Percentiles rank a stretch among this genome's conserved stretches.
These are phyloP conservation scores for Chlamydomonas sp. DNA, from an alignment of 139 green algal genomes.

Conservation along the genomic window DNA sequence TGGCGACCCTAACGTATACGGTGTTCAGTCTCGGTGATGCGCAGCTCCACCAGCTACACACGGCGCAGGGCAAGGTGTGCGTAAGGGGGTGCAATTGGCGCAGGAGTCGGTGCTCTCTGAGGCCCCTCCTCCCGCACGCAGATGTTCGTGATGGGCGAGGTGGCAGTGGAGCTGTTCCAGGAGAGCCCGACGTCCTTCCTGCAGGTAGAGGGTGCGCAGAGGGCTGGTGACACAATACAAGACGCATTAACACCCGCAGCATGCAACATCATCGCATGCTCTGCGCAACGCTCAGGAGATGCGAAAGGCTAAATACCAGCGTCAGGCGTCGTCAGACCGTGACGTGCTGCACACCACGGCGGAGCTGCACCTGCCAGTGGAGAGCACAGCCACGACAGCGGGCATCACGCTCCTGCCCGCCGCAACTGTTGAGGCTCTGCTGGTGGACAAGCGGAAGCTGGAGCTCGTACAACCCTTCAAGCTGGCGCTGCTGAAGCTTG, in stretches of 20 bases:
- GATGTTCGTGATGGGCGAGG: conserved; percentile 66
- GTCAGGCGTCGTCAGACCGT: conserved; percentile 32
- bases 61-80: conserved; percentile 45
- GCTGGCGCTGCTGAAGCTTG: conserved; percentile 70
- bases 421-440: conserved; percentile 55
- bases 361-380: conserved; percentile 57
- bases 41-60: conserved; percentile 64
- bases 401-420: conserved; percentile 52
- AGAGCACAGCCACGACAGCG: conserved; percentile 39
- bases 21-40: conserved; percentile 51
- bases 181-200: conserved; percentile 63
- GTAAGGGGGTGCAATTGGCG: no score
- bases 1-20: conserved; percentile 48
- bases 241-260: background rate
- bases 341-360: conserved; percentile 52
- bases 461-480: conserved; percentile 72
- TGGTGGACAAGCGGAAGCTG: conserved; percentile 50
- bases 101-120: no score
- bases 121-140: no score
- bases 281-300: conserved; percentile 47
- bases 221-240: no score
- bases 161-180: conserved; percentile 68
- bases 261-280: background rate
- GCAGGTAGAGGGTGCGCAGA: no score
- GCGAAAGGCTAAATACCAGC: conserved; percentile 55